Evolutionary conservation across 805 yeast species (phyloP).

Genomic region (Wickerhamiella sergipiensis): DNA sequence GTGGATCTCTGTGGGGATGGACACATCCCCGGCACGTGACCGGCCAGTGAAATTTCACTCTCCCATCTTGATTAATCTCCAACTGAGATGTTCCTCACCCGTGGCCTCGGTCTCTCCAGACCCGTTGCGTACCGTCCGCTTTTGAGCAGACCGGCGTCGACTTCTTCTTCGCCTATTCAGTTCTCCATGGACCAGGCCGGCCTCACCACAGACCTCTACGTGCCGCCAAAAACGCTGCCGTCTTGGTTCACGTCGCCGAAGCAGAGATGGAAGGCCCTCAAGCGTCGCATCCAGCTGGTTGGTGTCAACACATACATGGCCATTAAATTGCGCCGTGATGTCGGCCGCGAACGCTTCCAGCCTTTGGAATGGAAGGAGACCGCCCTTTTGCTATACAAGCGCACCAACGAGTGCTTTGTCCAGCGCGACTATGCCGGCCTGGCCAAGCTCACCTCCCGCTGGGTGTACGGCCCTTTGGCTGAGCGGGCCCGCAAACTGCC

Average conservation of each 20-base stretch:
- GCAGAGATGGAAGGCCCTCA: slow-evolving; percentile 17
- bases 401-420: slow-evolving; percentile 75
- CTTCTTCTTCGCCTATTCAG: slow-evolving; percentile 8
- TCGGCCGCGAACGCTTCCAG: slow-evolving; percentile 17
- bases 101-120: neutral
- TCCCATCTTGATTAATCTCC: neutral
- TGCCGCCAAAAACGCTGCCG: slow-evolving; percentile 29
- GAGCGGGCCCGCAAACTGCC: slow-evolving; percentile 46
- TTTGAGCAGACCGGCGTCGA: neutral
- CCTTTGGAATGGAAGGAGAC: slow-evolving; percentile 72
- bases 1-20: too few relatives aligned
- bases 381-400: slow-evolving; percentile 64
- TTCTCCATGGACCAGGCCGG: slow-evolving; percentile 21
- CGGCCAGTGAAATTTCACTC: neutral
- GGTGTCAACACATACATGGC: slow-evolving; percentile 21
- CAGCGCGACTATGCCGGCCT: slow-evolving; percentile 34
- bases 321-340: slow-evolving; percentile 17
- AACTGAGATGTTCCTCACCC: neutral
- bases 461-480: slow-evolving; percentile 46
- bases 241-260: slow-evolving; percentile 15
- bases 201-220: slow-evolving; percentile 17
- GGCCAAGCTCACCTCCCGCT: slow-evolving; percentile 37
- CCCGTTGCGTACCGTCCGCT: neutral
- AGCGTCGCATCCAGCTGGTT: slow-evolving; percentile 15
- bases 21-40: neutral